Conservation (phyloP, 371 early-diverging fungal species). For the Mortierella sp. region DNA sequence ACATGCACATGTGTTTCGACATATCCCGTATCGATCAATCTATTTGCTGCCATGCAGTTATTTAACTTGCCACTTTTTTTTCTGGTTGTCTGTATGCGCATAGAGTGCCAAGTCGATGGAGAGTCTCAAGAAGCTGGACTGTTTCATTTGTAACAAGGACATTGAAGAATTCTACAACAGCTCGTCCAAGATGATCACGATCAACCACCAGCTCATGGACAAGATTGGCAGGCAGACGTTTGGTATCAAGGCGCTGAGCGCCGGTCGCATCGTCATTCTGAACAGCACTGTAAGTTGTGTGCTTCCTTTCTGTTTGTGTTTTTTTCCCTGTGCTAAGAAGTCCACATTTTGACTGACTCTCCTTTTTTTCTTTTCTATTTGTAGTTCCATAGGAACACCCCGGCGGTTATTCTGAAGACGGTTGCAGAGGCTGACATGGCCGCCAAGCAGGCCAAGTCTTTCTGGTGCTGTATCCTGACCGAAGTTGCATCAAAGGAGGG, state of each 20-base stretch:
- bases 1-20: background rate
- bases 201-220: constrained; percentile 74
- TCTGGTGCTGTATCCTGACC: constrained; percentile 63
- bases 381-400: constrained; percentile 72
- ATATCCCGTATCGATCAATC: background rate
- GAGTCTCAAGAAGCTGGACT: constrained; percentile 77
- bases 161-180: constrained; percentile 80
- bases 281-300: constrained; percentile 68
- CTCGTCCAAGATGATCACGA: constrained; percentile 67
- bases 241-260: constrained; percentile 72
- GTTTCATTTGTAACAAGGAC: constrained; percentile 87
- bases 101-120: constrained; percentile 70
- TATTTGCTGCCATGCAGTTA: no score
- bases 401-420: constrained; percentile 75
- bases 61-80: no score
- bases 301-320: background rate
- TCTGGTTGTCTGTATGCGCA: background rate
- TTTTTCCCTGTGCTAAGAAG: background rate
- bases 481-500: constrained; percentile 14
- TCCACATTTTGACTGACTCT: background rate
- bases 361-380: background rate
- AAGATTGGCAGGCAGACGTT: constrained; percentile 69
- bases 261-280: constrained; percentile 82
- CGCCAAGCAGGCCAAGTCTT: constrained; percentile 62
- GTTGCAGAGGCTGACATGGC: constrained; percentile 38